Percentiles rank a stretch among this genome's conserved stretches.
These are phyloP conservation scores for Stereocaulon alpinum DNA, from an alignment of 495 filamentous ascomycete species.

Conservation along the genomic window DNA sequence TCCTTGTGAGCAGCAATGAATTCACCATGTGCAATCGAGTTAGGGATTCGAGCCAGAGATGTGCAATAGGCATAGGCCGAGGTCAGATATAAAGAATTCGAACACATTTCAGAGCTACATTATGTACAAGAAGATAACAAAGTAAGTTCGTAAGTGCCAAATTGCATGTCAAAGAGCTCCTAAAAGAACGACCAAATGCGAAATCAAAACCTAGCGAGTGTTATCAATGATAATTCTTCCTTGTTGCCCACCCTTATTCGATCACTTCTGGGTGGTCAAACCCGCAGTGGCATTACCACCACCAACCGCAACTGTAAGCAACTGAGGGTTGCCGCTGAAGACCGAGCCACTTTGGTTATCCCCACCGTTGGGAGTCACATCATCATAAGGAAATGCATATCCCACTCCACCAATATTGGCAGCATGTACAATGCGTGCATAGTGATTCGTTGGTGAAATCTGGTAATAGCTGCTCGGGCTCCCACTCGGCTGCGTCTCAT, in stretches of 20 bases:
- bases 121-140: background rate
- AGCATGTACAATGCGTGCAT: conserved; percentile 54
- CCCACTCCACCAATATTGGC: conserved; percentile 51
- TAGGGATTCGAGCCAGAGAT: too few relatives aligned
- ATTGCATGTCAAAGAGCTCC: background rate
- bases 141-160: background rate
- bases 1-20: background rate
- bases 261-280: conserved; percentile 1
- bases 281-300: conserved; percentile 29
- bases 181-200: background rate
- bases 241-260: background rate
- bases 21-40: background rate
- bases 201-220: background rate
- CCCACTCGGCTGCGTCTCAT: conserved; percentile 40
- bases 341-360: conserved; percentile 55
- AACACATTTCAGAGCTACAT: background rate
- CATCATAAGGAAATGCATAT: conserved; percentile 74
- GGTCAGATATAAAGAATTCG: too few relatives aligned
- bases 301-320: conserved; percentile 54
- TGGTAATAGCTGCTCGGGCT: conserved; percentile 42
- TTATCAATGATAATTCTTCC: background rate
- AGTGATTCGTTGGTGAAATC: conserved; percentile 57
- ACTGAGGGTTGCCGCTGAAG: conserved; percentile 42
- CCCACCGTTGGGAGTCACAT: conserved; percentile 49
- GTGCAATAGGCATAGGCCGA: too few relatives aligned